A percentile compares a stretch with the other conserved stretches of the same genome.
Conservation (phyloP, 1,284 basidiomycete species). For the Malassezia sp. region DNA sequence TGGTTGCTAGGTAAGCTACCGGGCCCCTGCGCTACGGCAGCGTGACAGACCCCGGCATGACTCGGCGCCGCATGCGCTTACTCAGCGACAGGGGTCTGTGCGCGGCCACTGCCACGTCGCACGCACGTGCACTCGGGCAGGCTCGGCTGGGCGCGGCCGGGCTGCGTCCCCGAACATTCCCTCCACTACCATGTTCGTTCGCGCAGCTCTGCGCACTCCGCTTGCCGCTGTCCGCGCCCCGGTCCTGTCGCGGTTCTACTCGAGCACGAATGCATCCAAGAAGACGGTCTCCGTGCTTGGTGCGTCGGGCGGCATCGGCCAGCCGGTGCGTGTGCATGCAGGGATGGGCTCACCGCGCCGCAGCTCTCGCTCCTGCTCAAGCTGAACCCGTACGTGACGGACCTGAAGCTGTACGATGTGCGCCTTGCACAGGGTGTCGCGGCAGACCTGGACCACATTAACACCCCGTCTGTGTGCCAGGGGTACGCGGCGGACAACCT, state of each 20-base stretch:
- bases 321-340: constrained; percentile 47
- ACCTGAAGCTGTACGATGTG: constrained; percentile 48
- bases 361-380: constrained; percentile 72
- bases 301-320: constrained; percentile 71
- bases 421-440: constrained; percentile 50
- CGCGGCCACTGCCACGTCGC: not conserved
- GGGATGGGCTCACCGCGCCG: not conserved
- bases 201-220: constrained; percentile 22
- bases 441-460: constrained; percentile 59
- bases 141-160: not conserved
- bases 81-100: not conserved
- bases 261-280: constrained; percentile 60
- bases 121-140: constrained; percentile 6
- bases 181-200: constrained; percentile 27
- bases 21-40: too few relatives aligned
- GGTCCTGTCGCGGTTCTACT: constrained; percentile 57
- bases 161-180: not conserved
- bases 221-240: constrained; percentile 22
- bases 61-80: too few relatives aligned
- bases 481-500: constrained; percentile 65
- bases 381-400: constrained; percentile 68
- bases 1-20: too few relatives aligned
- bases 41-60: too few relatives aligned
- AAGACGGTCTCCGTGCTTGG: constrained; percentile 81
- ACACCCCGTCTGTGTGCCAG: constrained; percentile 71